Conservation (phyloP, 345 rosid species). For the Gossypioides kirkii region DNA sequence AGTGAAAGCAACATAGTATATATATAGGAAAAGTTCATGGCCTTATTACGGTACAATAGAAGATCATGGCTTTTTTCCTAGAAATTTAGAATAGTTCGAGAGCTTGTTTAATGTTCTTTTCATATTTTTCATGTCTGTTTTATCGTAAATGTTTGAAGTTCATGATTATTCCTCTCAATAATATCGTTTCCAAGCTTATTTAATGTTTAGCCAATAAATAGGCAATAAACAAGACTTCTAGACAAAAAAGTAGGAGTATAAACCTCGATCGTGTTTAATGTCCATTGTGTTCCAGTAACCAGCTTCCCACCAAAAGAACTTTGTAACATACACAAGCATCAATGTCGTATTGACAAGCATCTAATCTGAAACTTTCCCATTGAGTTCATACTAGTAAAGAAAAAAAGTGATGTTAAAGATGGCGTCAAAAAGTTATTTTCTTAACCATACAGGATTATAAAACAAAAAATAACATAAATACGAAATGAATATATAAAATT, state of each 20-base stretch:
- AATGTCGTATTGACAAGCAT: constrained; percentile 89
- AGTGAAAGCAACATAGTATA: not conserved
- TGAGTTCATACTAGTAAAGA: constrained; percentile 61
- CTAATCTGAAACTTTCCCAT: constrained; percentile 81
- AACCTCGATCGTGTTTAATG: constrained; percentile 98
- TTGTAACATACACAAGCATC: constrained; percentile 85
- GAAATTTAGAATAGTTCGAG: not conserved
- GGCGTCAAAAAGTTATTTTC: not conserved
- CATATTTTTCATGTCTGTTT: too few species aligned
- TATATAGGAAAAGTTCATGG: too few species aligned
- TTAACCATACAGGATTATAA: too few species aligned
- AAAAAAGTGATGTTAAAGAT: constrained; percentile 11
- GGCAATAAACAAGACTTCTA: not conserved
- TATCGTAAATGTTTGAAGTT: too few species aligned
- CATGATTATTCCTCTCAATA: too few species aligned
- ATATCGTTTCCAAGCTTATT: too few species aligned
- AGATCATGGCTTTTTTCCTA: not conserved
- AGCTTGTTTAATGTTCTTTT: too few species aligned
- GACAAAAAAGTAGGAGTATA: not conserved
- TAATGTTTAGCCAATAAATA: not conserved
- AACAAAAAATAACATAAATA: too few species aligned
- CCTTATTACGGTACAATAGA: not conserved
- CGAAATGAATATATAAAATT: too few species aligned
- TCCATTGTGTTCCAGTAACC: constrained; percentile 99
- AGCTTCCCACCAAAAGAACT: constrained; percentile 99